phyloP scores from a whole-genome alignment of 331 rosid genomes.

The Pyrus hybrid region DNA sequence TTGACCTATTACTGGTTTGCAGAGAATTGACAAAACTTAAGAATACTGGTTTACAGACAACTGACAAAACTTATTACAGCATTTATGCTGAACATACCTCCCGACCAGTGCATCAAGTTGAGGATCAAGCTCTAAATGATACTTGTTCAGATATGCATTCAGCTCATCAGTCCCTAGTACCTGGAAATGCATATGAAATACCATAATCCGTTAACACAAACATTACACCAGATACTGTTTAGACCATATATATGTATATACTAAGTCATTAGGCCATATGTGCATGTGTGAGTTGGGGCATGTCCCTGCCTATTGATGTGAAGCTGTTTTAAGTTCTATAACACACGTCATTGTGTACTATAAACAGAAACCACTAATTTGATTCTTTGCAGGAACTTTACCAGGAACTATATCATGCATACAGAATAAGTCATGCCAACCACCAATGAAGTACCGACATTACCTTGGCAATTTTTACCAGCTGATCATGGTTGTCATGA shows the following conservation, averaged over 20 bases:
- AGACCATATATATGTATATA: not conserved
- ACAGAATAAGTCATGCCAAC: not conserved
- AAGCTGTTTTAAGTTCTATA: too few species aligned
- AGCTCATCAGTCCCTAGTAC: constrained; percentile 93
- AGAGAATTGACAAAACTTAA: not conserved
- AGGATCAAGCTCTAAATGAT: constrained; percentile 79
- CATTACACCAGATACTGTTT: not conserved
- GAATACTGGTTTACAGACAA: not conserved
- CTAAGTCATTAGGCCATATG: not conserved
- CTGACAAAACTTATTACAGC: not conserved
- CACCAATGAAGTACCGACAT: constrained; percentile 4
- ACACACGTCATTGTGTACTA: not conserved
- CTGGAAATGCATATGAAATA: constrained; percentile 26
- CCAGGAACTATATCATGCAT: not conserved
- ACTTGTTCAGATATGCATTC: constrained; percentile 75
- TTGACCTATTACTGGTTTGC: not conserved
- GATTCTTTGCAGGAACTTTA: not conserved
- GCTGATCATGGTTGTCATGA: constrained; percentile 96
- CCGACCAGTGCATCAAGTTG: constrained; percentile 89
- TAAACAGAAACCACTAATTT: not conserved
- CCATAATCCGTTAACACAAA: not conserved
- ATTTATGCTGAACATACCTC: constrained; percentile 35
- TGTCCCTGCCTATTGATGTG: too few species aligned
- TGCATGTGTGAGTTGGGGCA: too few species aligned
- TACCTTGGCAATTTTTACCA: constrained; percentile 88